phyloP scores from a whole-genome alignment of 768 basidiomycete genomes.

The Pholiota microspora region DNA sequence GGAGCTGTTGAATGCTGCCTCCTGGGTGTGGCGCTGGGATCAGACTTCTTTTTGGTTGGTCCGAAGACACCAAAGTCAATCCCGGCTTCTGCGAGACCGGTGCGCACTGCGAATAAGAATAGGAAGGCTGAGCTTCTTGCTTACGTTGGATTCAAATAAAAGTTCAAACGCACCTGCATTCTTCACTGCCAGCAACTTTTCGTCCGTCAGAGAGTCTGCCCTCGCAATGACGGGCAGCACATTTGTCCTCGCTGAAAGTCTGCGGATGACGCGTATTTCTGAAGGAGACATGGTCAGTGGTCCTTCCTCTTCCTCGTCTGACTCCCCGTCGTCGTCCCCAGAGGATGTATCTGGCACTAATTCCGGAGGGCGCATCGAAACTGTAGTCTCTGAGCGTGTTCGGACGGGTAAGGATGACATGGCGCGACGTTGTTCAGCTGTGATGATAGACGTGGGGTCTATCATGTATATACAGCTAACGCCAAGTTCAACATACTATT shows the following conservation, averaged over 20 bases:
- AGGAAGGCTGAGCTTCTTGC: constrained; percentile 4
- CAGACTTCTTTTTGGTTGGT: constrained; percentile 30
- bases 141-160: constrained; percentile 1
- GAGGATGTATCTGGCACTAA: constrained; percentile 54
- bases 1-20: constrained; percentile 35
- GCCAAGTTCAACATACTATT: constrained; percentile 5
- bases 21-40: constrained; percentile 28
- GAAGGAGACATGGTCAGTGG: constrained; percentile 69
- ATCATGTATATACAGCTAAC: constrained; percentile 81
- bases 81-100: constrained; percentile 60
- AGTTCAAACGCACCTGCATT: constrained; percentile 40
- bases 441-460: constrained; percentile 71
- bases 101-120: constrained; percentile 42
- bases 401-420: constrained; percentile 42
- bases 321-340: constrained; percentile 45
- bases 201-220: constrained; percentile 83
- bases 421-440: constrained; percentile 47
- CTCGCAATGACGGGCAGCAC: constrained; percentile 80
- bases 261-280: constrained; percentile 76
- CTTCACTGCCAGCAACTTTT: constrained; percentile 68
- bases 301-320: constrained; percentile 48
- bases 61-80: constrained; percentile 80
- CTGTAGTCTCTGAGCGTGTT: constrained; percentile 65
- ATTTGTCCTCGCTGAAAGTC: constrained; percentile 73
- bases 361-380: constrained; percentile 54